Conservation (phyloP, 352 stramenopile genomes). For the Phytophthora vignae region DNA sequence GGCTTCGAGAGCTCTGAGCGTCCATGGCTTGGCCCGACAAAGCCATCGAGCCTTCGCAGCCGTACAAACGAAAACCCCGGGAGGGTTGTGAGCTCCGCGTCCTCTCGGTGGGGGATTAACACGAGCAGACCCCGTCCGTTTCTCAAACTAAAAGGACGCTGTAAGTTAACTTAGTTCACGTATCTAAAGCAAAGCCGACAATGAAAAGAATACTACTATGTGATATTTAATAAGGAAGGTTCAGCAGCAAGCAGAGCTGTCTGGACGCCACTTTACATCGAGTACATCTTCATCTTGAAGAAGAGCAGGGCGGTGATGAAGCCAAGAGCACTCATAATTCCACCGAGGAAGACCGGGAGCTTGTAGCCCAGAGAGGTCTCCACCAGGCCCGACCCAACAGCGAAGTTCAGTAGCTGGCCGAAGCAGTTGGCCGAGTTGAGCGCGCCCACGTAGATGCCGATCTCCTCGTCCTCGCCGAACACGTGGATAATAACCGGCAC, state of each 20-base stretch:
- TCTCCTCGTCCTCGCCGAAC: constrained; percentile 49
- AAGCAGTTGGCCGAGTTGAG: constrained; percentile 80
- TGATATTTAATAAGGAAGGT: not conserved
- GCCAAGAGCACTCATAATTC: constrained; percentile 58
- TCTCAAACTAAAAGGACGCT: not conserved
- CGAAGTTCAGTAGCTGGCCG: constrained; percentile 75
- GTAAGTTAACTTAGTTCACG: not conserved
- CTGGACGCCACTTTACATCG: constrained; percentile 45
- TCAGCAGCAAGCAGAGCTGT: not conserved
- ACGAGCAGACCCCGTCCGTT: not conserved
- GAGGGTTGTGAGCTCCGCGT: too few species aligned
- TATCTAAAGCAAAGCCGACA: not conserved
- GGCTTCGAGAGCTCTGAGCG: not conserved
- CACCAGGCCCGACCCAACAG: constrained; percentile 55
- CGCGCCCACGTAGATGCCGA: constrained; percentile 71
- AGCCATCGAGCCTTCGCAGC: not conserved
- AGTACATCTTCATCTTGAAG: constrained; percentile 76
- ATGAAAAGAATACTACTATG: not conserved
- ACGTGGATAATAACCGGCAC: constrained; percentile 73
- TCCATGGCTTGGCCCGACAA: not conserved
- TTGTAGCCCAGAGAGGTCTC: constrained; percentile 69
- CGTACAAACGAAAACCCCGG: not conserved
- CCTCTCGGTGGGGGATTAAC: not conserved
- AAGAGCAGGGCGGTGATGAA: constrained; percentile 61
- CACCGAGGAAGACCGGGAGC: constrained; percentile 70